These are phyloP conservation scores for Penicillium italicum DNA, from an alignment of 2,329 filamentous ascomycete genomes.

Conservation along the genomic window DNA sequence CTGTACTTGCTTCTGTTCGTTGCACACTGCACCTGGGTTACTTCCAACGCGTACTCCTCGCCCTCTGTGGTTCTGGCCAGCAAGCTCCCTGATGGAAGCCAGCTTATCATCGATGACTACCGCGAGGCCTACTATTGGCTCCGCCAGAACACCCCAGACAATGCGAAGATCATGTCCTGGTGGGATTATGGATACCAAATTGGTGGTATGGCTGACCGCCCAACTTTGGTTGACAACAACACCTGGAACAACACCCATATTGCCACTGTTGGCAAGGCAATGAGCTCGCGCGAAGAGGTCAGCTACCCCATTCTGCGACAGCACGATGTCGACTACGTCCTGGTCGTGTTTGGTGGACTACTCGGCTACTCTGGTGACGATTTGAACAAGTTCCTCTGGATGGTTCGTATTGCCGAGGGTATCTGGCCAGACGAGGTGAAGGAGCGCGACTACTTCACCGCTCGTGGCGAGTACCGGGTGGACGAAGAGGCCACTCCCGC, in stretches of 20 bases:
- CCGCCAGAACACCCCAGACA: conserved; percentile 88
- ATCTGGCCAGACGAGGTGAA: conserved; percentile 99
- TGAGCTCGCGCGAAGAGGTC: conserved; percentile 96
- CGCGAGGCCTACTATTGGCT: conserved; percentile 99
- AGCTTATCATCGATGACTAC: conserved; percentile 99
- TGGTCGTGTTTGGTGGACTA: conserved; percentile 93
- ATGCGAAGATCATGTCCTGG: conserved; percentile 99
- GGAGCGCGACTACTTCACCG: conserved; percentile 93
- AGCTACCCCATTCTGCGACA: conserved; percentile 98
- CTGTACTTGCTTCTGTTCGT: conserved; percentile 90
- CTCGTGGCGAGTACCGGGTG: conserved; percentile 89
- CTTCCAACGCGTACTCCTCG: conserved; percentile 97
- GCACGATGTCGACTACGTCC: conserved; percentile 98
- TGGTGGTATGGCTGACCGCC: conserved; percentile 96
- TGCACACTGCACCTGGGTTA: conserved; percentile 98
- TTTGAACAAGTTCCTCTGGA: conserved; percentile 99
- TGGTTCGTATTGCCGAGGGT: conserved; percentile 97
- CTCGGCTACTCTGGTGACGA: conserved; percentile 97
- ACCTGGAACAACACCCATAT: conserved; percentile 99
- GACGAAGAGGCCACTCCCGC: conserved; percentile 90
- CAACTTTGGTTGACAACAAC: conserved; percentile 98
- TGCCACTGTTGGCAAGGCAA: conserved; percentile 96
- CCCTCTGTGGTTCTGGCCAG: conserved; percentile 95
- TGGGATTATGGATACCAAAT: conserved; percentile 99
- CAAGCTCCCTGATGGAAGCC: conserved; percentile 84